Conservation (phyloP, 1,284 basidiomycete species). For the Ustilago trichophora region DNA sequence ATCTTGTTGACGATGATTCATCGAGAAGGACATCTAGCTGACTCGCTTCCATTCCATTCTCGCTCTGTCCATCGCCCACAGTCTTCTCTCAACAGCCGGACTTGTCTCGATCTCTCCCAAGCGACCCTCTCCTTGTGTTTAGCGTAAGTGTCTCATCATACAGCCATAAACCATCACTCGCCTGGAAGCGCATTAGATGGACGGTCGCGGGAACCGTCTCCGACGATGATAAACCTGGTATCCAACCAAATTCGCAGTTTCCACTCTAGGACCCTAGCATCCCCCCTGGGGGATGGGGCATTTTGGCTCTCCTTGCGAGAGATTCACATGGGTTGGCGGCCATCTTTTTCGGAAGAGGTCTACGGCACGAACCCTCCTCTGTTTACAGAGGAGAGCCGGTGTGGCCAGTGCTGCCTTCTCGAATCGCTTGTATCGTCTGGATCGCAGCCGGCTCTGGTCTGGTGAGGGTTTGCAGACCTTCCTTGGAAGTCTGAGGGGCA, state of each 20-base stretch:
- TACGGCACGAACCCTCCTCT: slow-evolving; percentile 64
- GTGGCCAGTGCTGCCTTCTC: slow-evolving; percentile 58
- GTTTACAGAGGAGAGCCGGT: slow-evolving; percentile 57
- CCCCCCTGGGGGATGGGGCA: slow-evolving; percentile 57
- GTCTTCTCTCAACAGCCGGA: slow-evolving; percentile 4
- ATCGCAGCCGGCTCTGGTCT: slow-evolving; percentile 65
- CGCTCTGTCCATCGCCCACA: slow-evolving; percentile 5
- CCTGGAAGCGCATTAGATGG: not conserved
- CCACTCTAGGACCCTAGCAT: slow-evolving; percentile 66
- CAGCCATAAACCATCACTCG: too few species aligned
- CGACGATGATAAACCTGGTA: slow-evolving; percentile 66
- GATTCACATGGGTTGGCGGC: slow-evolving; percentile 56
- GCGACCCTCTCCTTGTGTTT: not conserved
- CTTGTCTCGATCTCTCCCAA: not conserved
- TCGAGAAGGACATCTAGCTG: slow-evolving; percentile 4
- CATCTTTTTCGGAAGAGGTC: slow-evolving; percentile 60
- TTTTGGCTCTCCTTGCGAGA: slow-evolving; percentile 64
- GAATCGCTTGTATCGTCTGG: slow-evolving; percentile 64
- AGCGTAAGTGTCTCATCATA: slow-evolving; percentile 25
- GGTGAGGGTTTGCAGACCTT: slow-evolving; percentile 67
- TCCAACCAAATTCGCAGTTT: slow-evolving; percentile 68
- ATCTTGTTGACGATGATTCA: not conserved
- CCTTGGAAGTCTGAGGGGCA: slow-evolving; percentile 67
- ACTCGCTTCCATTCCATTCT: not conserved
- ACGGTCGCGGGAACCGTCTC: slow-evolving; percentile 24